Evolutionary conservation across 257 asterid genomes (phyloP).

Genomic region (Scutellaria galericulata): DNA sequence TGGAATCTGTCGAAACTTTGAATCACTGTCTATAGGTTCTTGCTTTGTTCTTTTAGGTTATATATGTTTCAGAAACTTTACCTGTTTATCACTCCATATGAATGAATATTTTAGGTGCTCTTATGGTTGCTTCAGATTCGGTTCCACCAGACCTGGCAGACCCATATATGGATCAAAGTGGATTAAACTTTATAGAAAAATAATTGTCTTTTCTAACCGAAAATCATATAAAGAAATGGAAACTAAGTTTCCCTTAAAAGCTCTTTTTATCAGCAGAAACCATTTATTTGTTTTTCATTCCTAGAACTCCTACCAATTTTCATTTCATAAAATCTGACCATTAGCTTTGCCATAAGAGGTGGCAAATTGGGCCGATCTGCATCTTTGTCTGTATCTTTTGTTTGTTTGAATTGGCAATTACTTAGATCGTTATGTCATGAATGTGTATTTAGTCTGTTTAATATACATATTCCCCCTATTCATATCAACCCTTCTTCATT

Average conservation of each 20-base stretch:
- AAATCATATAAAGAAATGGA: too few relatives aligned
- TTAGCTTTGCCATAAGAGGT: too few relatives aligned
- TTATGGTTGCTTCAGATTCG: background rate
- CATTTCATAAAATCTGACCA: too few relatives aligned
- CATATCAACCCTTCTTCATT: background rate
- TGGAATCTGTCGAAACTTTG: slow-evolving; percentile 3
- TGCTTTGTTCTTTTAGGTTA: background rate
- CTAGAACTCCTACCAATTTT: too few relatives aligned
- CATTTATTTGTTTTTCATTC: too few relatives aligned
- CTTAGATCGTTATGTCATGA: background rate
- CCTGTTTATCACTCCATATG: slow-evolving; percentile 2
- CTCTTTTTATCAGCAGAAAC: too few relatives aligned
- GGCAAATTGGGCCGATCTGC: too few relatives aligned
- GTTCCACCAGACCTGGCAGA: background rate
- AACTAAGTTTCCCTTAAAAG: too few relatives aligned
- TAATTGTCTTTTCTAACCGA: background rate
- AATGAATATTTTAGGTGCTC: background rate
- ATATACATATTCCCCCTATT: background rate
- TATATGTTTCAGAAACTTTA: slow-evolving; percentile 10
- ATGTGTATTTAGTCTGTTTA: slow-evolving; percentile 6
- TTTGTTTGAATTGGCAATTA: background rate
- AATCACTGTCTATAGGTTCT: background rate
- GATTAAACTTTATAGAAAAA: background rate
- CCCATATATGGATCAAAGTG: background rate
- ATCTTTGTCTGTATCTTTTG: background rate